phyloP scores from a whole-genome alignment of 2,329 filamentous ascomycete genomes.

The Xylariaceae sp. region DNA sequence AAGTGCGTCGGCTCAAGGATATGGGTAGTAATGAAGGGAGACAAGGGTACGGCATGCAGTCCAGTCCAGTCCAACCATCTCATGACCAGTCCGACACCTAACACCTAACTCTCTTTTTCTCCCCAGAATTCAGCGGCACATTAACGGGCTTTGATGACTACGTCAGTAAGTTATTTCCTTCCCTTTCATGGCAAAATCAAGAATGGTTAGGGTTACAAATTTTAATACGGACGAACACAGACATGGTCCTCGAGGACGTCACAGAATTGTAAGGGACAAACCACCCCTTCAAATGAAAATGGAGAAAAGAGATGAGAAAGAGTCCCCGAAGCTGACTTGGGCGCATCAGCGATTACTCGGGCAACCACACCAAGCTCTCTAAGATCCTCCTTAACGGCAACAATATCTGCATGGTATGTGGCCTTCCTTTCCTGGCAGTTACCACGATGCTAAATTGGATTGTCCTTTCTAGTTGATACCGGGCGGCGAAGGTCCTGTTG shows the following conservation, averaged over 20 bases:
- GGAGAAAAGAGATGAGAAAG: too few relatives aligned
- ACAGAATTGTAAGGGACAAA: constrained; percentile 85
- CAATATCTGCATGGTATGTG: constrained; percentile 94
- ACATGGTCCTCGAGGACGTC: constrained; percentile 97
- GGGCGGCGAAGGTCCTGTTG: constrained; percentile 66
- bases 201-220: background rate
- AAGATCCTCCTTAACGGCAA: constrained; percentile 98
- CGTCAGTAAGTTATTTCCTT: constrained; percentile 75
- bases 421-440: background rate
- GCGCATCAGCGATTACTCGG: constrained; percentile 83
- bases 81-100: background rate
- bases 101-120: too few relatives aligned
- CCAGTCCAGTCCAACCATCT: background rate
- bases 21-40: constrained; percentile 99
- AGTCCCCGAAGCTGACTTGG: constrained; percentile 23
- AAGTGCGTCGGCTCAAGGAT: constrained; percentile 97
- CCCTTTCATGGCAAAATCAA: background rate
- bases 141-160: constrained; percentile 97
- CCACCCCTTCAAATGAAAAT: too few relatives aligned
- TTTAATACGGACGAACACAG: constrained; percentile 42
- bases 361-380: constrained; percentile 79
- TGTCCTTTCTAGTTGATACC: constrained; percentile 66
- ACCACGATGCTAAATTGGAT: constrained; percentile 9
- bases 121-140: constrained; percentile 86
- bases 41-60: constrained; percentile 68